Conservation (phyloP, 495 filamentous ascomycete genomes). For the Thermochaetoides thermophila region DNA sequence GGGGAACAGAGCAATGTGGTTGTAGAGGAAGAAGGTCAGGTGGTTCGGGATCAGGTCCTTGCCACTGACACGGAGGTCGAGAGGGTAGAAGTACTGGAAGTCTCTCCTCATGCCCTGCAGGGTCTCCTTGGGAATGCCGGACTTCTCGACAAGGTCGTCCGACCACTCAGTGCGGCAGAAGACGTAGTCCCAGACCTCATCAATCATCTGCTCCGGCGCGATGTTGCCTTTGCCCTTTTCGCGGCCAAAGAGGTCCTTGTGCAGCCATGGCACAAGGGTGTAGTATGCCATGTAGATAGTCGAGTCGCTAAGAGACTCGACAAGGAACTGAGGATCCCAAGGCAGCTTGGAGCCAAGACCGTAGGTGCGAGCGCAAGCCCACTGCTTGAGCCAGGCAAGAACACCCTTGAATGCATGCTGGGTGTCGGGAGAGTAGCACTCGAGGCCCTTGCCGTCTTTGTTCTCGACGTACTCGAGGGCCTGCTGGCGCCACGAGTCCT, state of each 20-base stretch:
- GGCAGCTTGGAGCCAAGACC: constrained; percentile 88
- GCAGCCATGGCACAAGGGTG: constrained; percentile 78
- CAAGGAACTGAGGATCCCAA: constrained; percentile 84
- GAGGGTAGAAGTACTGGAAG: constrained; percentile 94
- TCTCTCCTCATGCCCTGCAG: constrained; percentile 70
- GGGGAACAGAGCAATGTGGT: constrained; percentile 75
- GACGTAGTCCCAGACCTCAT: constrained; percentile 94
- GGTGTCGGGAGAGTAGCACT: constrained; percentile 65
- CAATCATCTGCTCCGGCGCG: constrained; percentile 75
- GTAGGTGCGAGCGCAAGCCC: constrained; percentile 86
- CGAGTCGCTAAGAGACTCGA: constrained; percentile 82
- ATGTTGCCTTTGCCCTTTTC: constrained; percentile 49
- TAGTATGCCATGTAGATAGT: constrained; percentile 98
- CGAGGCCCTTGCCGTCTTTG: constrained; percentile 44
- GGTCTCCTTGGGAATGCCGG: constrained; percentile 52
- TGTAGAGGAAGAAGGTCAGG: constrained; percentile 93
- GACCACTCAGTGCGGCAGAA: constrained; percentile 50
- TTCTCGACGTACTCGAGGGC: constrained; percentile 62
- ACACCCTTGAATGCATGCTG: constrained; percentile 73
- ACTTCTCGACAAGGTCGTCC: constrained; percentile 42
- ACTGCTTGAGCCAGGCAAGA: constrained; percentile 82
- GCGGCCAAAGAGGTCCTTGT: constrained; percentile 62
- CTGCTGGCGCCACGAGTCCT: constrained; percentile 56
- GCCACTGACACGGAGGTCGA: constrained; percentile 71
- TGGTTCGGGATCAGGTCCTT: constrained; percentile 84